A percentile compares a stretch with the other conserved stretches of the same genome.
phyloP scores from a whole-genome alignment of 352 stramenopile species.

The Pythium pyrilobum region DNA sequence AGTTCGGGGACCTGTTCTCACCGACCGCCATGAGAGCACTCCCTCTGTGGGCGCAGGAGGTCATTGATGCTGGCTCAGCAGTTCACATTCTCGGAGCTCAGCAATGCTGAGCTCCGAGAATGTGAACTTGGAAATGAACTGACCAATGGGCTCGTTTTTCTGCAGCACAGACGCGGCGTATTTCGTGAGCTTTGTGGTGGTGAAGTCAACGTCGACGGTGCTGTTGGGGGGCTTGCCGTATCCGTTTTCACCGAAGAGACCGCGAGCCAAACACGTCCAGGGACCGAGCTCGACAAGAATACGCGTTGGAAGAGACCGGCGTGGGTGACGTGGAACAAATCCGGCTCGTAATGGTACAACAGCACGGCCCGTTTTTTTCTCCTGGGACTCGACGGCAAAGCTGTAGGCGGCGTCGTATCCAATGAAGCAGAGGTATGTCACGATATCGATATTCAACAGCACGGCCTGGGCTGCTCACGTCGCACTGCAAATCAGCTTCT shows the following conservation, averaged over 20 bases:
- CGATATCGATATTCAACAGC: slow-evolving; percentile 28
- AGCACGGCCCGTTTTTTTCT: slow-evolving; percentile 10
- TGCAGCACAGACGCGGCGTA: slow-evolving; percentile 20
- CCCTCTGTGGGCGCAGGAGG: too few relatives aligned
- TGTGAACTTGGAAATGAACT: too few relatives aligned
- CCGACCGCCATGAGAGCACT: too few relatives aligned
- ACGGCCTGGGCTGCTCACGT: too few relatives aligned
- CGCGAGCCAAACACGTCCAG: slow-evolving; percentile 5
- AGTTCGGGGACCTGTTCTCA: too few relatives aligned
- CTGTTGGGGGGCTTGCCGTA: slow-evolving; percentile 32
- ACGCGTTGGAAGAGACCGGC: slow-evolving; percentile 24
- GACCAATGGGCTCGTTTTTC: too few relatives aligned
- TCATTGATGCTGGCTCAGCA: too few relatives aligned
- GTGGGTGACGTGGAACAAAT: slow-evolving; percentile 28
- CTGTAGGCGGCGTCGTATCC: not conserved
- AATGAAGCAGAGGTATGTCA: slow-evolving; percentile 38
- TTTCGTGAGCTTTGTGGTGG: slow-evolving; percentile 21
- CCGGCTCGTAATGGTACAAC: slow-evolving; percentile 48
- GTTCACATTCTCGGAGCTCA: too few relatives aligned
- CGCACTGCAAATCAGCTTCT: too few relatives aligned
- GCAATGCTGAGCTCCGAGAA: too few relatives aligned
- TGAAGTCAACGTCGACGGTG: slow-evolving; percentile 32
- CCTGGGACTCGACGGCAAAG: slow-evolving; percentile 7
- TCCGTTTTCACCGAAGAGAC: slow-evolving; percentile 30
- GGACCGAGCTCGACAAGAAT: slow-evolving; percentile 23